These are phyloP conservation scores for Heliosperma pusillum DNA, from an alignment of 148 eudicot species.

Conservation along the genomic window DNA sequence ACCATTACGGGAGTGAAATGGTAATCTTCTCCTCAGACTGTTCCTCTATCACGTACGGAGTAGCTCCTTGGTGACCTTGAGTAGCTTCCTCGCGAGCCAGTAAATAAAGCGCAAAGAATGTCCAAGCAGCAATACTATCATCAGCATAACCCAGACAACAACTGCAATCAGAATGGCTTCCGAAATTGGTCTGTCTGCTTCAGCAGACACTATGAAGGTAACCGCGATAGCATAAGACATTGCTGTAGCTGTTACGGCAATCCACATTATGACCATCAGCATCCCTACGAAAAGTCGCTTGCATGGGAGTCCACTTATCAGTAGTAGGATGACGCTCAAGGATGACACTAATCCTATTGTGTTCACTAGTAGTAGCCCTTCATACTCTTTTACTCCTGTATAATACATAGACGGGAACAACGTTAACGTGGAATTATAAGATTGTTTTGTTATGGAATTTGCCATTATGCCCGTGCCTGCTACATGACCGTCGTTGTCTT, in stretches of 20 bases:
- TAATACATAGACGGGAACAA: background rate
- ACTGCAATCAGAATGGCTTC: background rate
- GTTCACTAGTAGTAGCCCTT: background rate
- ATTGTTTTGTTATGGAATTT: background rate
- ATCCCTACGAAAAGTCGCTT: conserved; percentile 4
- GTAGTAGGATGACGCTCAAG: conserved; percentile 19
- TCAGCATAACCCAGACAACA: conserved; percentile 10
- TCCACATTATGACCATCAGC: conserved; percentile 25
- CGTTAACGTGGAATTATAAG: background rate
- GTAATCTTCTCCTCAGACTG: background rate
- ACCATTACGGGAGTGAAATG: too few relatives aligned
- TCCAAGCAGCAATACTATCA: conserved; percentile 9
- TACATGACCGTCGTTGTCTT: conserved; percentile 9
- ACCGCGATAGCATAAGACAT: conserved; percentile 13
- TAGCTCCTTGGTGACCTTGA: too few relatives aligned
- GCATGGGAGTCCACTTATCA: conserved; percentile 28
- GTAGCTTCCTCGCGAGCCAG: background rate
- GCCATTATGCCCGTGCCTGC: conserved; percentile 24
- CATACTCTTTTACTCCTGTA: background rate
- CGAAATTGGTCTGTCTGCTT: background rate
- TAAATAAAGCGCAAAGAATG: background rate
- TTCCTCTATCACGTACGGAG: background rate
- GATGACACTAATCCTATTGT: conserved; percentile 26
- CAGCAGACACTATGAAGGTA: background rate
- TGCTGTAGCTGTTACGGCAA: conserved; percentile 23